phyloP scores from a whole-genome alignment of 768 basidiomycete species.

The Termitomyces sp. region DNA sequence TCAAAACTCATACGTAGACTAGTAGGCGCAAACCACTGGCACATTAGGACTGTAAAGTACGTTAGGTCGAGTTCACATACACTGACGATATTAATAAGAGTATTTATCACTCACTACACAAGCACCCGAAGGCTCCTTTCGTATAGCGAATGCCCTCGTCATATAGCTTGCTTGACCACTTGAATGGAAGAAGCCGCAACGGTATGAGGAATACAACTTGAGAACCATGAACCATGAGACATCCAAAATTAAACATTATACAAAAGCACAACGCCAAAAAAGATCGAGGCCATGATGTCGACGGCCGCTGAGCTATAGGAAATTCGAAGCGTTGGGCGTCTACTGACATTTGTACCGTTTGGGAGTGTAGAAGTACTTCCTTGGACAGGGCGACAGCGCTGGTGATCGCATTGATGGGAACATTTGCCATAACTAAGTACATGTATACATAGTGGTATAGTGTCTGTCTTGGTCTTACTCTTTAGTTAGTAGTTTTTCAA shows the following conservation, averaged over 20 bases:
- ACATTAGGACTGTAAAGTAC: constrained; percentile 56
- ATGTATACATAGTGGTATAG: too few species aligned
- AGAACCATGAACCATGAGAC: constrained; percentile 62
- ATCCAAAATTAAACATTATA: constrained; percentile 55
- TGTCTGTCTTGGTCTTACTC: too few species aligned
- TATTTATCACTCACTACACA: constrained; percentile 52
- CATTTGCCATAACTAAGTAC: constrained; percentile 19
- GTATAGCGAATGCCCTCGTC: constrained; percentile 70
- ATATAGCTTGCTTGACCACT: constrained; percentile 50
- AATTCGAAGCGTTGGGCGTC: constrained; percentile 30
- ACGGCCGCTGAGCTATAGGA: constrained; percentile 49
- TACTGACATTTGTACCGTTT: constrained; percentile 14
- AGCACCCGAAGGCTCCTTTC: constrained; percentile 74
- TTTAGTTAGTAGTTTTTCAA: too few species aligned
- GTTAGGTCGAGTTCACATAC: not conserved
- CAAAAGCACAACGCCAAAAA: constrained; percentile 46
- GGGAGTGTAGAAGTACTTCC: not conserved
- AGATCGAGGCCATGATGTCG: constrained; percentile 45
- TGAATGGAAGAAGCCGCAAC: constrained; percentile 57
- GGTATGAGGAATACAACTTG: constrained; percentile 73
- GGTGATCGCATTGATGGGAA: not conserved
- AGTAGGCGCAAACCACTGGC: constrained; percentile 79
- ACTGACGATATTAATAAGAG: not conserved
- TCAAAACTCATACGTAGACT: constrained; percentile 70
- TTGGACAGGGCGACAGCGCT: not conserved